Evolutionary conservation across 148 eudicot species (phyloP), one percentile per base, ranked within the genome.

Genomic region (Silene uniflora): DNA sequence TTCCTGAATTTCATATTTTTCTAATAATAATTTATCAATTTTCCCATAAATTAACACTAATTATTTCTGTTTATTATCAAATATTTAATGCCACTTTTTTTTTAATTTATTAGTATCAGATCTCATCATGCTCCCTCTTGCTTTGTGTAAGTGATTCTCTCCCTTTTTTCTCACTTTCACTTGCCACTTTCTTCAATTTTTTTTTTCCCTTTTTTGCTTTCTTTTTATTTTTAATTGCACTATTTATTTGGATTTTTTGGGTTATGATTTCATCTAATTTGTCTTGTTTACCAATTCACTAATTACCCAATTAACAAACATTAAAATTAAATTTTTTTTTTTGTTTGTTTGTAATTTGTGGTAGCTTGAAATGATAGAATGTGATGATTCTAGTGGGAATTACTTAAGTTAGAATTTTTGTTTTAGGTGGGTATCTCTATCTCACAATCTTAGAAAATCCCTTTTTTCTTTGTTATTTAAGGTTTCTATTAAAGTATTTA

Each of bases 51-150:
- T 39, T 39, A 39, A 6, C 44, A 39, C 44, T 39, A 39, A 39
- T 39, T 6, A 39, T 39, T 39, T 39, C 7, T 39, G 44, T 39
- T 39, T 39, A n/a, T n/a, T n/a, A 32, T 39, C 9, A 6, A 39
- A 39, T 39, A 18, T 59, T 59, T 59, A 59, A 25, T 32, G 14
- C 10, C 19, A 4, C 13, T 10, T 7, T 2, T 47, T 55, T 52
- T 64, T 39, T 23, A n/a, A n/a, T n/a, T 32, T 0, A 16, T 11
- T 11, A 49, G 17, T 32, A 52, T 60, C 84, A 82, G 84, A 82
- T 82, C 84, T 82, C 69, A 82, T 82, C 39, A 14, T 73, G 77
- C 69, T 80, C 77, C 70, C 19, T 75, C 66, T 56, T 72, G 60
- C 75, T 69, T 63, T 60, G 70, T 69, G 70, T 66, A 67, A 73